Base-by-base conservation (phyloP, 2,329 filamentous ascomycete species). In the Penicillium brasilianum region DNA sequence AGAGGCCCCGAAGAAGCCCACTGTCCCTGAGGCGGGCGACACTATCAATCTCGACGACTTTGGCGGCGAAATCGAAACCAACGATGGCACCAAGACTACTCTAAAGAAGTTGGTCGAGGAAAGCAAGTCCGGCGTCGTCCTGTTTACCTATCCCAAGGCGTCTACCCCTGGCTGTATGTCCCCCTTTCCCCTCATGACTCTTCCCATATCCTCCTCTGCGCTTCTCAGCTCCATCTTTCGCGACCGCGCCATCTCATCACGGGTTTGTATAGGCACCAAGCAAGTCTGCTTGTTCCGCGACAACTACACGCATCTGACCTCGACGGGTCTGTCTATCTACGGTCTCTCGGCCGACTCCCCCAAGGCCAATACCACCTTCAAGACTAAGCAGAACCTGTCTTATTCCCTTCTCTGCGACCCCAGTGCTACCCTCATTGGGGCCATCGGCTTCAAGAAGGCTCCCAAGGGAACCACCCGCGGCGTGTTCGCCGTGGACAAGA, bases 61-160 rank as follows among this genome's bases (percentile, higher is more conserved):
- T 68, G 86, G 86, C 59, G 85, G 85, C 58, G 88, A 95, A 73
- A 81, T 99, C 65, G 87, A 95, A 82, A 95, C 90, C 64, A 88
- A 98, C 67, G 92, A 96, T 66, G 93, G 93, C 71, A 81, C 84
- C 57, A 91, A 90, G 80, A 93, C 90, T 6, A 92, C 88, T 1
- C 82, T 99, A 61, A 90, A 92, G 80, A 83, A 88, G 69, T 87
- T 99, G 25, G 85, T 97, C 52, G 89, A 92, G 55, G 86, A 90
- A 73, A 96, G 93, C 84, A 88, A 91, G 80, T 84, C 86, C 37
- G 95, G 94, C 28, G 90, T 98, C 46, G 92, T 97, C 36, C 81
- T 98, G 32, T 97, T 99, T 78, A 97, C 93, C 34, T 98, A 98
- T 75, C 95, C 95, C 61, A 96, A 91, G 80, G 95, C 95, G 13